A percentile compares a stretch with the other conserved stretches of the same genome.
These are phyloP conservation scores for Cucurbita argyrosperma DNA, from an alignment of 306 rosid species.

Conservation along the genomic window DNA sequence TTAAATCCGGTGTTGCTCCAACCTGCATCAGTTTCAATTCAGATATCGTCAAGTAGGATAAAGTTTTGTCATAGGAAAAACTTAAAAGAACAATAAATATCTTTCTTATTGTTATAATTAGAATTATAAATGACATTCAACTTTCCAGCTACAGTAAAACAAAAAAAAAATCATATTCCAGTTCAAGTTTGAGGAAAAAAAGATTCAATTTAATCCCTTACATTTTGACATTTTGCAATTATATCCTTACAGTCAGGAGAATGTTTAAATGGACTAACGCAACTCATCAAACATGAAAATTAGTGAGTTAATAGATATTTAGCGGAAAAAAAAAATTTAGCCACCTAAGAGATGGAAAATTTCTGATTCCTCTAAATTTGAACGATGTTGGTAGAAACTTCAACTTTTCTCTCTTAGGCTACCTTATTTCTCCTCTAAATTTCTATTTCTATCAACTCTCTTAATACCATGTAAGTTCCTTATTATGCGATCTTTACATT, in stretches of 20 bases:
- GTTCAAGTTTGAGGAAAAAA: background rate
- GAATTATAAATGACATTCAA: too few relatives aligned
- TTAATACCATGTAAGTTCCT: background rate
- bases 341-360: background rate
- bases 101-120: too few relatives aligned
- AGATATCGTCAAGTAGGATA: background rate
- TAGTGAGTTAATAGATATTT: background rate
- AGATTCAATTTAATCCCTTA: background rate
- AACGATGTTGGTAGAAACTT: background rate
- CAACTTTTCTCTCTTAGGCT: background rate
- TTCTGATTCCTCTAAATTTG: background rate
- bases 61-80: background rate
- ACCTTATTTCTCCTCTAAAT: background rate
- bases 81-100: too few relatives aligned
- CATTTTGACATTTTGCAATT: background rate
- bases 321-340: background rate
- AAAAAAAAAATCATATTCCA: background rate
- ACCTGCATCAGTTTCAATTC: conserved; percentile 44
- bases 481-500: background rate
- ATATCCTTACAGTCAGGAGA: background rate
- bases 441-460: background rate
- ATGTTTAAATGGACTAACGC: background rate
- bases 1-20: conserved; percentile 88
- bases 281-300: background rate
- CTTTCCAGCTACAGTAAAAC: background rate